Evolutionary conservation across 176 grass and related monocot species (phyloP).

Genomic region (Juncus effusus): DNA sequence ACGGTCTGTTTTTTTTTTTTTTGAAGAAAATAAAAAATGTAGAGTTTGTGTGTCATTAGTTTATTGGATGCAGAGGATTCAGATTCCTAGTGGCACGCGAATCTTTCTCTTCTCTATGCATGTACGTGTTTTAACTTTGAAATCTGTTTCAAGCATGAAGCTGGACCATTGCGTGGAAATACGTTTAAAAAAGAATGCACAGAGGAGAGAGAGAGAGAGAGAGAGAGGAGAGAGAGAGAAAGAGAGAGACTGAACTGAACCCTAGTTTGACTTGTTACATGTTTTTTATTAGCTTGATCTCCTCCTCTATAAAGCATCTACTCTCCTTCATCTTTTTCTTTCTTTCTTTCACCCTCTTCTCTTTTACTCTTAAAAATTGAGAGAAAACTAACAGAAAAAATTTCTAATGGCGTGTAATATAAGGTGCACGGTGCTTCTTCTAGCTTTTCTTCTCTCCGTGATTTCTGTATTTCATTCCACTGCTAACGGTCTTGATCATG

Average conservation of each 20-base stretch:
- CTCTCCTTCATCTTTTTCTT: neutral
- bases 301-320: constrained; percentile 22
- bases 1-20: too few species aligned
- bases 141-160: constrained; percentile 16
- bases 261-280: constrained; percentile 24
- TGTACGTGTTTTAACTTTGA: constrained; percentile 8
- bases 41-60: too few species aligned
- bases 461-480: constrained; percentile 2
- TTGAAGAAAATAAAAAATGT: too few species aligned
- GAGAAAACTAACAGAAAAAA: neutral
- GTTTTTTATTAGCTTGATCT: constrained; percentile 1
- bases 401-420: constrained; percentile 17
- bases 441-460: constrained; percentile 12
- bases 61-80: too few species aligned
- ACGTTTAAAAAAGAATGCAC: constrained; percentile 10
- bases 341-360: constrained; percentile 8
- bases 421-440: neutral
- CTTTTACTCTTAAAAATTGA: too few species aligned
- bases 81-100: too few species aligned
- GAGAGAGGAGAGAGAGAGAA: constrained; percentile 8
- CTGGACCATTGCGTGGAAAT: constrained; percentile 16
- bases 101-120: too few species aligned
- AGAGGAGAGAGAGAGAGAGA: constrained; percentile 6
- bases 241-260: neutral
- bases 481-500: constrained; percentile 1